A percentile compares a stretch with the other conserved stretches of the same genome.
These are phyloP conservation scores for Aspergillus brasiliensis DNA, from an alignment of 2,329 filamentous ascomycete genomes.

Conservation along the genomic window DNA sequence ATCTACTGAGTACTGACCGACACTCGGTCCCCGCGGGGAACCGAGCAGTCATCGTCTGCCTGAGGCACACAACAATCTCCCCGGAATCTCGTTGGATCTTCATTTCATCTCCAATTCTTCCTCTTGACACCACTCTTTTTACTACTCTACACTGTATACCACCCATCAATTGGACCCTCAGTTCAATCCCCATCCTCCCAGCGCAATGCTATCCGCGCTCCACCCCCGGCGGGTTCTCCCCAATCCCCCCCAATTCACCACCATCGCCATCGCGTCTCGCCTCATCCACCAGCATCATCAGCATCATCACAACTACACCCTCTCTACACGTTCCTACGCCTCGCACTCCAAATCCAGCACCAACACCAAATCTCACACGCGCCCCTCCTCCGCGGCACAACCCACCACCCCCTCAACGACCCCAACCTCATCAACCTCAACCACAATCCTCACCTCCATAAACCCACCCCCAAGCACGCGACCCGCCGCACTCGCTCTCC, in stretches of 20 bases:
- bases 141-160: not conserved
- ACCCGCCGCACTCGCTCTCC: slow-evolving; percentile 68
- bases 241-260: not conserved
- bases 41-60: not conserved
- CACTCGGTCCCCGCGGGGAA: too few relatives aligned
- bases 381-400: slow-evolving; percentile 23
- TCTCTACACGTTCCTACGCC: slow-evolving; percentile 6
- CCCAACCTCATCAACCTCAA: slow-evolving; percentile 23
- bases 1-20: too few relatives aligned
- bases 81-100: not conserved
- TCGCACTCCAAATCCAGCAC: slow-evolving; percentile 10
- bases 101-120: not conserved
- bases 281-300: not conserved
- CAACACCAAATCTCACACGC: slow-evolving; percentile 19
- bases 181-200: too few relatives aligned
- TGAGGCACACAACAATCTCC: not conserved
- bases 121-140: not conserved
- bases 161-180: not conserved
- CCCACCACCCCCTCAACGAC: slow-evolving; percentile 19
- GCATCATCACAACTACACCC: slow-evolving; percentile 1
- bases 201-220: slow-evolving; percentile 12
- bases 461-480: slow-evolving; percentile 76
- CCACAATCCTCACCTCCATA: slow-evolving; percentile 40
- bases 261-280: not conserved
- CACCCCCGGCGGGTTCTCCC: slow-evolving; percentile 13